These are phyloP conservation scores for Prunus campanulata DNA, from an alignment of 306 rosid genomes.

Conservation along the genomic window DNA sequence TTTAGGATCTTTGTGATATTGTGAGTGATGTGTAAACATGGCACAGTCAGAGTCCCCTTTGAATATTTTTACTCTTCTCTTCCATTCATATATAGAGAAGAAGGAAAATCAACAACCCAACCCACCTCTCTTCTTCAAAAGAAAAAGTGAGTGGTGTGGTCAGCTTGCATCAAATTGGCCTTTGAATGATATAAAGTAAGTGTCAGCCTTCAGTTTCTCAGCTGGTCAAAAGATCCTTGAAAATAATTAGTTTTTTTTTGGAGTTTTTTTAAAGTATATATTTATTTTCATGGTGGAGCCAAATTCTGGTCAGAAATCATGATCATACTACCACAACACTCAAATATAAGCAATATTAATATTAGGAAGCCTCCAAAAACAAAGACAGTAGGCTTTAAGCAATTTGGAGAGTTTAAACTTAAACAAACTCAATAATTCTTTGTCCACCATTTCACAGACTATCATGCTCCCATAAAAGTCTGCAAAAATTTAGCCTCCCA, in stretches of 20 bases:
- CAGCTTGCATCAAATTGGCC: constrained; percentile 38
- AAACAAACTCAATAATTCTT: background rate
- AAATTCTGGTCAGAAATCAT: constrained; percentile 34
- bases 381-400: constrained; percentile 18
- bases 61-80: background rate
- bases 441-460: constrained; percentile 8
- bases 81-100: background rate
- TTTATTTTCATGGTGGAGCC: constrained; percentile 41
- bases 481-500: background rate
- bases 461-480: background rate
- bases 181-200: constrained; percentile 39
- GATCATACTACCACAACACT: background rate
- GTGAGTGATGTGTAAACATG: constrained; percentile 25
- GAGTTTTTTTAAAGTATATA: background rate
- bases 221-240: constrained; percentile 54
- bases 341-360: constrained; percentile 22
- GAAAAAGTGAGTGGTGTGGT: constrained; percentile 40
- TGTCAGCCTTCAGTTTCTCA: constrained; percentile 46
- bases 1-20: constrained; percentile 14
- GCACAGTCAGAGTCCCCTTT: background rate
- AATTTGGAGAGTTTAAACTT: background rate
- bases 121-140: constrained; percentile 11
- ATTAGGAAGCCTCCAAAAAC: constrained; percentile 31
- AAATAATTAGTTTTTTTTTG: constrained; percentile 14
- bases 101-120: background rate